These are phyloP conservation scores for Tilletia walkeri DNA, from an alignment of 1,284 basidiomycete genomes.

Conservation along the genomic window DNA sequence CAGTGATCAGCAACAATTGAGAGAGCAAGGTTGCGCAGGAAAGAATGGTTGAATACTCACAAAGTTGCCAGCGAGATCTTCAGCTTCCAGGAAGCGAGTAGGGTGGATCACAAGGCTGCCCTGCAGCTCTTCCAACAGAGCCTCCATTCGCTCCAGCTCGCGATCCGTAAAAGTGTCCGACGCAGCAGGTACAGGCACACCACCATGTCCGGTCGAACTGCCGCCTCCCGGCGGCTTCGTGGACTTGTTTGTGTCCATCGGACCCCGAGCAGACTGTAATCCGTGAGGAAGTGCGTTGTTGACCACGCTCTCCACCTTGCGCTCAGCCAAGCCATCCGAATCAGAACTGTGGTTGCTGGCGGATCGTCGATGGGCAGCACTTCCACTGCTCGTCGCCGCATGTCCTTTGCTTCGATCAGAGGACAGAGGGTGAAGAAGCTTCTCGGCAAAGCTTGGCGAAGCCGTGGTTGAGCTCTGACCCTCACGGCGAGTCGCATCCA, in stretches of 20 bases:
- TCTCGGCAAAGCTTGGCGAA: conserved; percentile 13
- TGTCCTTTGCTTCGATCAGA: conserved; percentile 4
- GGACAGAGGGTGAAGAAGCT: background rate
- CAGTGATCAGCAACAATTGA: background rate
- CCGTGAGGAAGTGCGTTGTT: background rate
- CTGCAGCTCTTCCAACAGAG: conserved; percentile 39
- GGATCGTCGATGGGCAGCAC: background rate
- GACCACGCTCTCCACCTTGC: conserved; percentile 4
- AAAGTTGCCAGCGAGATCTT: conserved; percentile 44
- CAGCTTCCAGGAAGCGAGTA: conserved; percentile 50
- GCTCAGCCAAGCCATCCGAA: conserved; percentile 5
- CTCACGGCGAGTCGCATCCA: background rate
- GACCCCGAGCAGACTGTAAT: conserved; percentile 8
- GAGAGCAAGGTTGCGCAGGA: background rate
- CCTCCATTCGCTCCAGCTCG: conserved; percentile 49
- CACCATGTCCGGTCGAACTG: background rate
- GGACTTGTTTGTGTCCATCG: background rate
- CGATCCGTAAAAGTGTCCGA: conserved; percentile 28
- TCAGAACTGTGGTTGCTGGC: background rate
- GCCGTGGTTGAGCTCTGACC: conserved; percentile 1
- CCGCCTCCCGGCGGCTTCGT: conserved; percentile 5
- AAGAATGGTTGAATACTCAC: background rate
- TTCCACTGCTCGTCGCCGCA: background rate
- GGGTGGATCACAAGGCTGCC: conserved; percentile 47
- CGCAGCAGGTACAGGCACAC: background rate